Evolutionary conservation across 176 grass and related monocot genomes (phyloP), one percentile per base, ranked within the genome.

Genomic region (Juncus inflexus): DNA sequence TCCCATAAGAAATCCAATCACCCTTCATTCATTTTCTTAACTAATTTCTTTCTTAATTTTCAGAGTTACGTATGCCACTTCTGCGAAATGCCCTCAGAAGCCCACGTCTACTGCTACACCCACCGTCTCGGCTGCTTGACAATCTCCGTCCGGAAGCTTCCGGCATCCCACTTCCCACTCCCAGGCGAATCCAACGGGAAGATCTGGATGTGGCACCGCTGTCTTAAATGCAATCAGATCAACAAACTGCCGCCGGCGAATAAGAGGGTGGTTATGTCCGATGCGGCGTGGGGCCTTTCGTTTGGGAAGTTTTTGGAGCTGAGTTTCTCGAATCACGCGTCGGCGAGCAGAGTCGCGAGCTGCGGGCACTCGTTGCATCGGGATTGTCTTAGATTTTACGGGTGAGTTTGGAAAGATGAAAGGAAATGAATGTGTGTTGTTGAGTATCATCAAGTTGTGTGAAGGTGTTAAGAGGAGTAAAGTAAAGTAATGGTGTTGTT

Each of bases 181-280:
- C 77, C 79, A 63, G 92, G 92, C 74, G 77, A 83, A 63, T 80
- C 69, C 39, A 87, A 99, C 77, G 85, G 85, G 61, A 86, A 86
- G 81, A 92, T 99, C 69, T 92, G 94, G 94, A 99, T 92, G 94
- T 99, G 94, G 94, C 94, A 99, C 74, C 86, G 88, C 72, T 99
- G 94, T 75, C 73, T 92, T 70, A 78, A 81, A 5, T 99, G 94
- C 62, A 80, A 85, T 62, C 88, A 81, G 37, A 45, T 86, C 74
- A 70, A 92, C 60, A 83, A 60, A 19, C 71, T 99, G 28, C 94
- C 94, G 64, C 88, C 94, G 75, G 75, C 83, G 71, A 99, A 83
- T 89, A 89, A 87, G 77, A 89, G 94, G 83, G 59, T 99, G 61
- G 88, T 99, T 70, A 99, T 99, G 88, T 92, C 94, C 86, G 94